Evolutionary conservation across 1,284 basidiomycete species (phyloP), one percentile per base, ranked within the genome.

Genomic region (Apiotrichum sp.): DNA sequence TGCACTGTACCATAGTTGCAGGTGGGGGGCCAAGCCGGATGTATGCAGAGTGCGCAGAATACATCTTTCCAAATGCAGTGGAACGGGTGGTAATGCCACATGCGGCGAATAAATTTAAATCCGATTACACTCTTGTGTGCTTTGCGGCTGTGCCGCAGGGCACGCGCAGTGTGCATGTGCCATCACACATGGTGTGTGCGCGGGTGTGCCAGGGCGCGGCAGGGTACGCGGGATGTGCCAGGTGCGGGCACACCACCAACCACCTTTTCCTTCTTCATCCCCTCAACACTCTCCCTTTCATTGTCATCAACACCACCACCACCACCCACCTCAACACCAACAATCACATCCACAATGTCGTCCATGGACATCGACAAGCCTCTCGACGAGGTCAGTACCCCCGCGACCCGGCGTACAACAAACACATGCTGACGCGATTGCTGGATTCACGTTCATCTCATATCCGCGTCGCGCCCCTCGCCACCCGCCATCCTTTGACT

Each of bases 301-400:
- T 9, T 38, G 9, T 14, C 40, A 41, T 8, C 5, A 38, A 52
- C 41, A 50, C 40, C 40, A 41, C 16, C 3, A 38, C 55, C 41
- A 50, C 43, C 42, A 52, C 45, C 57, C 39, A 52, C 43, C 29
- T 32, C 50, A 50, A 44, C 54, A 34, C 42, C 41, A 68, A 52
- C 36, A 22, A 22, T 22, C 22, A 8, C 36, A 38, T 38, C 36
- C 56, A 58, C 45, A 44, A 73, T 73, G 72, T 60, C 72, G 33
- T 59, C 68, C 62, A 78, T 78, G 77, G 78, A 77, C 65, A 73
- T 79, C 65, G 90, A 93, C 80, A 87, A 89, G 79, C 83, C 88
- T 69, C 88, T 95, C 67, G 91, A 93, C 76, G 87, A 93, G 68
- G 89, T 95, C 59, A 52, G 84, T 70, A 47, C 36, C 16, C 46